Evolutionary conservation across 2,329 filamentous ascomycete species (phyloP), one percentile per base, ranked within the genome.

Genomic region (Aspergillus fischeri): DNA sequence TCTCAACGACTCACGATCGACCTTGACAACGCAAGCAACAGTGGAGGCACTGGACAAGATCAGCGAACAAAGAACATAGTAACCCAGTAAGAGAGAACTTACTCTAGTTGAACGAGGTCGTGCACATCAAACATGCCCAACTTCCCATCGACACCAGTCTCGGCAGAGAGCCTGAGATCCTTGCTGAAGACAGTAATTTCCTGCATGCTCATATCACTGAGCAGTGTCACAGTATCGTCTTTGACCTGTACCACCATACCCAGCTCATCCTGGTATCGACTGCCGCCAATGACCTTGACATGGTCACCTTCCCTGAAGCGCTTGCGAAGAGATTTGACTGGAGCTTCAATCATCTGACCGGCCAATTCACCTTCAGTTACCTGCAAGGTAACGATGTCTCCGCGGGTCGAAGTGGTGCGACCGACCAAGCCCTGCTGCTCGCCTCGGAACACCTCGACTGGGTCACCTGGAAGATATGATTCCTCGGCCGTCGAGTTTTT

Each of bases 161-260:
- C 94, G 55, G 91, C 91, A 28, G 94, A 94, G 74, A 96, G 91
- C 64, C 95, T 86, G 59, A 99, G 78, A 77, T 99, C 94, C 73
- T 96, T 97, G 79, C 93, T 97, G 72, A 99, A 99, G 35, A 99
- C 94, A 0, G 92, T 97, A 65, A 99, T 92, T 72, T 99, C 94
- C 53, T 88, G 87, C 75, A 94, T 93, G 59, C 86, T 94, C 72
- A 94, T 91, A 76, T 99, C 94, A 50, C 91, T 96, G 63, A 99
- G 80, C 63, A 99, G 80, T 1, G 94, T 97, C 57, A 99, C 92
- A 42, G 90, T 87, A 72, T 99, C 94, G 59, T 96, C 91, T 51
- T 86, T 88, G 64, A 97, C 94, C 73, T 91, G 91, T 63, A 97
- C 92, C 52, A 99, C 92, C 85, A 97, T 96, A 75, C 94, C 94